Percentiles rank a stretch among this genome's conserved stretches.
Evolutionary conservation across 371 early-diverging fungal genomes (phyloP).

Genomic region (Lichtheimia ornata): DNA sequence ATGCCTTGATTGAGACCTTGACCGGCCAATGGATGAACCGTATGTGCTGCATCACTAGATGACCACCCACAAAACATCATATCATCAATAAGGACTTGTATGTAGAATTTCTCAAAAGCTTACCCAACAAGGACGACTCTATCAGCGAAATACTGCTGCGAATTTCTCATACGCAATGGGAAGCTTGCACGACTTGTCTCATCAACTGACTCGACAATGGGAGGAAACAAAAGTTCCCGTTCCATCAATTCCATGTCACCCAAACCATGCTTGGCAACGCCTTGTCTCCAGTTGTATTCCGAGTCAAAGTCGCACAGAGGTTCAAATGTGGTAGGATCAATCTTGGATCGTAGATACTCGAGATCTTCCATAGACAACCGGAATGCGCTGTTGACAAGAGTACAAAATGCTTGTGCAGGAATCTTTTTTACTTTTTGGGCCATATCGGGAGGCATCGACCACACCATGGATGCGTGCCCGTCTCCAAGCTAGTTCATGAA

Average conservation of each 20-base stretch:
- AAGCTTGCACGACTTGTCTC: conserved; percentile 80
- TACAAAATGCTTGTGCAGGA: conserved; percentile 63
- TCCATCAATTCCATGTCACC: conserved; percentile 20
- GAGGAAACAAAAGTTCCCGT: conserved; percentile 53
- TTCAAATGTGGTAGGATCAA: conserved; percentile 40
- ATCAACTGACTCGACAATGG: conserved; percentile 63
- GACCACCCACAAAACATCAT: not conserved
- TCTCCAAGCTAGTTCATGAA: conserved; percentile 43
- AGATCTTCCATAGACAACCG: conserved; percentile 73
- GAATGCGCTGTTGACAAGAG: conserved; percentile 84
- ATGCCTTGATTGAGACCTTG: conserved; percentile 96
- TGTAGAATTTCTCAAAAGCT: conserved; percentile 2
- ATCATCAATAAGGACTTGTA: not conserved
- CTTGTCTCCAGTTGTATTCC: conserved; percentile 73
- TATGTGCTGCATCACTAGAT: conserved; percentile 94
- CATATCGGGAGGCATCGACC: conserved; percentile 77
- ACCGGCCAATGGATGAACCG: conserved; percentile 95
- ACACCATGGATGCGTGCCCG: conserved; percentile 83
- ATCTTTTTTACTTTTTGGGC: conserved; percentile 66
- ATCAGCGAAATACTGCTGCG: conserved; percentile 70
- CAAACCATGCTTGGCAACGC: conserved; percentile 34
- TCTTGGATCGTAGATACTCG: conserved; percentile 64
- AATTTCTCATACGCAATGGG: conserved; percentile 82
- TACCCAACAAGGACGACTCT: conserved; percentile 91
- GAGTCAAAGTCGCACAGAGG: conserved; percentile 49